Base-by-base conservation (phyloP, 257 asterid species). In the Pogostemon cablin region DNA sequence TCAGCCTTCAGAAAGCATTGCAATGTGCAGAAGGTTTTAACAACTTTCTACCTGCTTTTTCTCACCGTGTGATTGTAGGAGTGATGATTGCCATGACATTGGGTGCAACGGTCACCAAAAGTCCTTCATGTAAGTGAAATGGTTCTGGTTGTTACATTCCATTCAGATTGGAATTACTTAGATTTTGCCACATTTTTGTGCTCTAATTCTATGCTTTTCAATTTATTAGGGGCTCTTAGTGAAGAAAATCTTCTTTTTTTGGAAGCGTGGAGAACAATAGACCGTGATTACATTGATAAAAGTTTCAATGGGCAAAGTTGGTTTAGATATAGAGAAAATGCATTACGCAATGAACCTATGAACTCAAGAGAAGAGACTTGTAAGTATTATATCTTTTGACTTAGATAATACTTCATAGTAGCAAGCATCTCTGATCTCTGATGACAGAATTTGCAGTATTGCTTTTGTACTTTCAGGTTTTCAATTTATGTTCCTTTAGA, bases 261-360 rank as follows among this genome's bases (percentile, higher is more conserved):
- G 86, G 99, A 95, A 87, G 97, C 99, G 1, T 95, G 99, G 99
- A 85, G 98, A 86, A 90, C 93, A 46, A 71, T 95, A 63, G 98
- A 95, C 79, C 96, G 98, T 52, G 99, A 98, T 50, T 95, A 89
- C 83, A 81, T 95, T 69, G 99, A 95, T 81, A 95, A 95, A 70
- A 86, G 76, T 68, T 95, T 95, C 85, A 95, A 91, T 46, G 99
- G 99, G 46, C 99, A 91, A 81, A 95, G 95, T 83, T 95, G 99
- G 99, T 95, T 95, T 83, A 84, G 89, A 75, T 95, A 95, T 80
- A 83, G 99, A 70, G 99, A 95, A 83, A 84, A 81, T 52, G 99
- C 97, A n/a, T 78, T 95, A 15, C 96, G 96, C 52, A 85, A 48
- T 72, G 97, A 91, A 76, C 95, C 98, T 55, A 95, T 95, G 99